Evolutionary conservation across 805 yeast species (phyloP), one percentile per base, ranked within the genome.

Genomic region (Naumovozyma castellii): DNA sequence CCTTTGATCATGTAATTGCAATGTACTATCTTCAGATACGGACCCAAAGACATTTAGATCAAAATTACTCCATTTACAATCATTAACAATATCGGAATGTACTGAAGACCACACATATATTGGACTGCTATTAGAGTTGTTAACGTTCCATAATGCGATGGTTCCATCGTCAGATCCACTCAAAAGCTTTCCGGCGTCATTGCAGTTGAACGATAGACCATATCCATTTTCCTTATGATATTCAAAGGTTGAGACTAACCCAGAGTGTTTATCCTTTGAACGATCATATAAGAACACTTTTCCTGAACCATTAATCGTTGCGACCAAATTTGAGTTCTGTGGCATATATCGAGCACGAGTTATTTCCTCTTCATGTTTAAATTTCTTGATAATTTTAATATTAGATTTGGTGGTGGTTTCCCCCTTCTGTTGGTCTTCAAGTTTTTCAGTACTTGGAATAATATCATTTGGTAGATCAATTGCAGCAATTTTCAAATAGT

Each of bases 321-420:
- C 80, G 8, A 82, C 68, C 0, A 70, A 50, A 16, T 61, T 64
- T 2, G 76, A 58, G 40, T 75, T 66, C 43, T 76, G 80, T 1
- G 87, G 87, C 73, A 76, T 73, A 46, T 72, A 75, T 34, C 88
- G 71, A 8, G 84, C 85, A 43, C 90, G 67, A 49, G 83, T 82
- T 16, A 83, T 73, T 56, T 84, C 94, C n/a, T 66, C 61, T 10
- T 68, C 66, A 47, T 79, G 83, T 43, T 67, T 68, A 46, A 72
- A 72, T 55, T 83, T 83, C 54, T 76, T 75, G 30, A 66, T 62
- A 25, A 81, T 75, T 47, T 72, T 78, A 20, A 83, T 67, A 42
- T 80, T 69, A 2, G 87, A 50, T 50, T 49, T 56, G 2, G 45
- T 43, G 13, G 13, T 6, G 1, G 20, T 12, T 46, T 22, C 46